Evolutionary conservation across 306 rosid species (phyloP), one percentile per base, ranked within the genome.

Genomic region (Benincasa hispida): DNA sequence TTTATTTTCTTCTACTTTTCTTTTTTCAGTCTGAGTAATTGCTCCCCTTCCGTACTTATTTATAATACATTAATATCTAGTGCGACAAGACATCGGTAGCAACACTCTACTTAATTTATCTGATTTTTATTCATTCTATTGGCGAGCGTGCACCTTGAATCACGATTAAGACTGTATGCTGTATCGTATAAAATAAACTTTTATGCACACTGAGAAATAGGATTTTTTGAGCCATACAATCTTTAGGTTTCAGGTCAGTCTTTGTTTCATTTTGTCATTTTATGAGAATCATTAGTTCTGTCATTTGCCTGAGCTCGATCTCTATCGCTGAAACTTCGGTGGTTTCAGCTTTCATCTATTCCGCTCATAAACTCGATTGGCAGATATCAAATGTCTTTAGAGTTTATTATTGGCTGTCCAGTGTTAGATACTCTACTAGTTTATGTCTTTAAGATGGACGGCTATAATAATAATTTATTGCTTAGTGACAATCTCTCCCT

Each of bases 111-210:
- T 41, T 41, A 67, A 22, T 42, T 45, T 42, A 69, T 18, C 54
- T 41, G n/a, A 42, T 68, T 41, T 35, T 66, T 66, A 37, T 66
- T 66, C 72, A 10, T 66, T 66, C 28, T n/a, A 69, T 67, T 22
- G 75, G 75, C 56, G 54, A 69, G 21, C 27, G 75, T 69, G 75
- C 75, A 69, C 56, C 55, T 69, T 69, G 34, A 69, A 25, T 45
- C 75, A 69, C 35, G 75, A 66, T 21, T 21, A 37, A 37, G 22
- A 22, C 75, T 42, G 56, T 67, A 24, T 4, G 53, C 56, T 69
- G 24, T 69, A 69, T 42, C 35, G 56, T 22, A 45, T 12, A 24
- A 15, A 69, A 42, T 69, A 42, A 42, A 24, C 22, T 24, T 37
- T 42, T 66, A 47, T 66, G 73, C 73, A 66, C 24, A 37, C 32